Base-by-base conservation (phyloP, 495 filamentous ascomycete genomes). In the Hypomontagnella submonticulosa region DNA sequence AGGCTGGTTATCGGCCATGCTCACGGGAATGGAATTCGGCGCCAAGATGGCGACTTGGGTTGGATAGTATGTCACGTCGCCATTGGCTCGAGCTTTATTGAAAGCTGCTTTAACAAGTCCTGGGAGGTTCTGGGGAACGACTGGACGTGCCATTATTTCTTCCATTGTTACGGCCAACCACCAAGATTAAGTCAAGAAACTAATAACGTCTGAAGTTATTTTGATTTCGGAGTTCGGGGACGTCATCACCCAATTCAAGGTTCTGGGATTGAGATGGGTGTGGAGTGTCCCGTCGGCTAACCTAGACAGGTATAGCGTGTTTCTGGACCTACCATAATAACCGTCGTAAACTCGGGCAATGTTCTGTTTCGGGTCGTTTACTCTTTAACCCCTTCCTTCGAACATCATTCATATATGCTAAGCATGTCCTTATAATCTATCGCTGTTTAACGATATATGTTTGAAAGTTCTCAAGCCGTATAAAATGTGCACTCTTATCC, bases 1-100 rank as follows among this genome's bases (percentile, higher is more conserved):
- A n/a, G n/a, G n/a, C n/a, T n/a, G 19, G 16, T 51, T 6, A 36
- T 16, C 33, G 48, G 23, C 18, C 43, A 30, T 27, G 55, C 75
- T 67, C 71, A 89, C 86, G 2, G 85, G 80, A 20, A 89, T 75
- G 13, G 83, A 84, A 57, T 79, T 77, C 4, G 81, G 73, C 54
- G 78, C 76, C 37, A 90, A 65, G 54, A 86, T 75, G 10, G 82
- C 74, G 23, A 88, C 79, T 48, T 89, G 79, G 1, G 87, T 88
- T 13, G 80, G 76, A 48, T 85, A 89, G 71, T 88, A 89, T 16
- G 79, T 72, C 15, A 90, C 76, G 60, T 85, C 80, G 15, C 83
- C 82, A 41, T 68, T 78, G 19, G 81, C 78, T 64, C 78, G 81
- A 41, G 87, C 87, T 13, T 80, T 75, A 38, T 57, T 53, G 57